These are phyloP conservation scores for Buddleja alternifolia DNA, from an alignment of 257 asterid genomes.

Conservation along the genomic window DNA sequence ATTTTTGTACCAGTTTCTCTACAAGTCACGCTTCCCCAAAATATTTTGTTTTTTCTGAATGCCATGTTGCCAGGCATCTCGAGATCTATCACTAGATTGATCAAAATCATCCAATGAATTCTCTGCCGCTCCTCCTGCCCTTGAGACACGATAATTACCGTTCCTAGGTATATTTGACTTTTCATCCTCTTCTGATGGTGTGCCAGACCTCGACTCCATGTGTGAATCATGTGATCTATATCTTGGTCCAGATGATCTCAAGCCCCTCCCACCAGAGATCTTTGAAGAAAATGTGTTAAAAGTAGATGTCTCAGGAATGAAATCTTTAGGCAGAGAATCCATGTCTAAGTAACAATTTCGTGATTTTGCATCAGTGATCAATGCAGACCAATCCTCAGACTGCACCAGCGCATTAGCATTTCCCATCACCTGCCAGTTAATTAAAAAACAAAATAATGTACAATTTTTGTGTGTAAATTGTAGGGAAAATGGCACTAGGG, in stretches of 20 bases:
- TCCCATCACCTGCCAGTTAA: slow-evolving; percentile 80
- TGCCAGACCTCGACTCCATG: slow-evolving; percentile 80
- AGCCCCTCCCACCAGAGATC: slow-evolving; percentile 58
- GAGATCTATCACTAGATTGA: slow-evolving; percentile 67
- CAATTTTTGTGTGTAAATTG: not conserved
- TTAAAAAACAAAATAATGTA: slow-evolving; percentile 25
- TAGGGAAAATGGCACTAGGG: not conserved
- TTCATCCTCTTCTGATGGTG: slow-evolving; percentile 96
- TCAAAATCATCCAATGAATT: slow-evolving; percentile 65
- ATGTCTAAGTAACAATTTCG: slow-evolving; percentile 87
- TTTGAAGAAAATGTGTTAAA: slow-evolving; percentile 52
- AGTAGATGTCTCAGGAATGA: slow-evolving; percentile 56
- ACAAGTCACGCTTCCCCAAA: slow-evolving; percentile 53
- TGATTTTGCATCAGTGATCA: slow-evolving; percentile 80
- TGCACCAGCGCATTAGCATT: slow-evolving; percentile 80
- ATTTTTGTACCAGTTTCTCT: slow-evolving; percentile 33
- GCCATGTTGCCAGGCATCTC: slow-evolving; percentile 75
- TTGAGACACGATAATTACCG: slow-evolving; percentile 63
- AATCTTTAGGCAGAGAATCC: slow-evolving; percentile 92
- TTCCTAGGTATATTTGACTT: slow-evolving; percentile 62
- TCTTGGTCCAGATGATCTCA: slow-evolving; percentile 71
- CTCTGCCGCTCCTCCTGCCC: slow-evolving; percentile 62
- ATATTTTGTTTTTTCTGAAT: slow-evolving; percentile 54
- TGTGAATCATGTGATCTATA: slow-evolving; percentile 77
- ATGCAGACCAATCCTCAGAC: slow-evolving; percentile 96